Percentiles rank a stretch among this genome's conserved stretches.
Evolutionary conservation across 2,329 filamentous ascomycete species (phyloP).

Genomic region (Truncatella angustata): DNA sequence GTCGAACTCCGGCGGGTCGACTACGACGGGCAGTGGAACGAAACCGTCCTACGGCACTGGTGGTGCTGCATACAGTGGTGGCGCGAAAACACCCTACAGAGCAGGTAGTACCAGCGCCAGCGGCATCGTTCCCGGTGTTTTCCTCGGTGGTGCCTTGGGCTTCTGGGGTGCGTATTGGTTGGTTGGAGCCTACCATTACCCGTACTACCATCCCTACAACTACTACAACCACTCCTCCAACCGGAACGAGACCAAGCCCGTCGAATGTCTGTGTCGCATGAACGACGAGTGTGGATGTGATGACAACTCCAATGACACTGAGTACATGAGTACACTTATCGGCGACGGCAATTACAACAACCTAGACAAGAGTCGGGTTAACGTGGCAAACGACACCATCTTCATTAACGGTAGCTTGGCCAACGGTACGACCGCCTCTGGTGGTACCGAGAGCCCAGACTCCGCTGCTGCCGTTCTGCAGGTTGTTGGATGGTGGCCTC

Average conservation of each 20-base stretch:
- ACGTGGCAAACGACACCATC: slow-evolving; percentile 58
- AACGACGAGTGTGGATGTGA: slow-evolving; percentile 53
- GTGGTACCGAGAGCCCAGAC: slow-evolving; percentile 39
- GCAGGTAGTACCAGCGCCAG: slow-evolving; percentile 49
- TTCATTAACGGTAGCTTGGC: slow-evolving; percentile 75
- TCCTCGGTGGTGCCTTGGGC: slow-evolving; percentile 44
- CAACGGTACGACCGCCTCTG: slow-evolving; percentile 59
- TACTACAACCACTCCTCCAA: slow-evolving; percentile 51
- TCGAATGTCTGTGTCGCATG: slow-evolving; percentile 59
- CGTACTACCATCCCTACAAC: slow-evolving; percentile 46
- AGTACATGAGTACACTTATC: slow-evolving; percentile 61
- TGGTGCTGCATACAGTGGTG: slow-evolving; percentile 61
- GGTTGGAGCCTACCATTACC: slow-evolving; percentile 47
- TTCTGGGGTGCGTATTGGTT: slow-evolving; percentile 62
- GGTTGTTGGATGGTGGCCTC: slow-evolving; percentile 49
- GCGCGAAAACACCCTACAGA: slow-evolving; percentile 58
- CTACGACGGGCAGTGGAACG: slow-evolving; percentile 57
- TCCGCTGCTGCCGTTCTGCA: slow-evolving; percentile 34
- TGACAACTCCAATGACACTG: slow-evolving; percentile 62
- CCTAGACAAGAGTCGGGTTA: slow-evolving; percentile 62
- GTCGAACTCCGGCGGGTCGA: slow-evolving; percentile 48
- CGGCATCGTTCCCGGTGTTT: slow-evolving; percentile 52
- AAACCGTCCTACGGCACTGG: slow-evolving; percentile 60
- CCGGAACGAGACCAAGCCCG: slow-evolving; percentile 57
- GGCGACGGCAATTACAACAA: slow-evolving; percentile 60